These are phyloP conservation scores for Ceratocystis variospora DNA, from an alignment of 2,329 filamentous ascomycete species.

Conservation along the genomic window DNA sequence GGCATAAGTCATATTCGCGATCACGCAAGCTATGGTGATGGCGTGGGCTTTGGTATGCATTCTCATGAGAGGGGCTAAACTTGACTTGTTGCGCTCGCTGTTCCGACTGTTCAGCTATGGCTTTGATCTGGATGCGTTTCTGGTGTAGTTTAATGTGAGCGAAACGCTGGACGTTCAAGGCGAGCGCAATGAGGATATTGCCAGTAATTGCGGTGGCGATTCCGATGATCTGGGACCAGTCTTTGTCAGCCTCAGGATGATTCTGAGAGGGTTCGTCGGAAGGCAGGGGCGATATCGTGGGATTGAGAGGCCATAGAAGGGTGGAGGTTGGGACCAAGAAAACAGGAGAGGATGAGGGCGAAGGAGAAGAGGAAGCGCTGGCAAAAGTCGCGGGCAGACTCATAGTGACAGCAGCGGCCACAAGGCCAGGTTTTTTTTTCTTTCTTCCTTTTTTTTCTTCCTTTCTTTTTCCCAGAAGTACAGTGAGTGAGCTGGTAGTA, in stretches of 20 bases:
- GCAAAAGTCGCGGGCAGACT: slow-evolving; percentile 1
- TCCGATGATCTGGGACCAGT: slow-evolving; percentile 90
- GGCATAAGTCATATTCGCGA: background rate
- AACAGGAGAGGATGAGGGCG: background rate
- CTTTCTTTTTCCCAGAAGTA: no score
- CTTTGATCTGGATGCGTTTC: slow-evolving; percentile 47
- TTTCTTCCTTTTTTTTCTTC: no score
- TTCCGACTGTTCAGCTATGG: slow-evolving; percentile 40
- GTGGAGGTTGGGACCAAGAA: background rate
- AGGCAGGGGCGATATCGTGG: background rate
- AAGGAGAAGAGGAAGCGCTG: background rate
- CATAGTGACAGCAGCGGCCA: background rate
- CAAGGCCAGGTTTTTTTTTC: background rate
- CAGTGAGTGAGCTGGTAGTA: no score
- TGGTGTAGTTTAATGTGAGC: slow-evolving; percentile 75
- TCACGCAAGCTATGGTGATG: background rate
- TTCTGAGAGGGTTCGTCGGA: slow-evolving; percentile 1
- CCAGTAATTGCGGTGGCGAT: slow-evolving; percentile 86
- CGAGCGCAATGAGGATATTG: slow-evolving; percentile 87
- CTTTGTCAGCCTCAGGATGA: slow-evolving; percentile 30
- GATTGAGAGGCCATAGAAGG: slow-evolving; percentile 14
- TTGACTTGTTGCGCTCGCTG: slow-evolving; percentile 33
- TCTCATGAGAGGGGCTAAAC: slow-evolving; percentile 11
- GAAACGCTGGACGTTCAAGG: slow-evolving; percentile 91
- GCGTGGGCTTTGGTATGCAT: background rate